A percentile compares a stretch with the other conserved stretches of the same genome.
These are phyloP conservation scores for Solanum chiquidenum DNA, from an alignment of 257 asterid genomes.

Conservation along the genomic window DNA sequence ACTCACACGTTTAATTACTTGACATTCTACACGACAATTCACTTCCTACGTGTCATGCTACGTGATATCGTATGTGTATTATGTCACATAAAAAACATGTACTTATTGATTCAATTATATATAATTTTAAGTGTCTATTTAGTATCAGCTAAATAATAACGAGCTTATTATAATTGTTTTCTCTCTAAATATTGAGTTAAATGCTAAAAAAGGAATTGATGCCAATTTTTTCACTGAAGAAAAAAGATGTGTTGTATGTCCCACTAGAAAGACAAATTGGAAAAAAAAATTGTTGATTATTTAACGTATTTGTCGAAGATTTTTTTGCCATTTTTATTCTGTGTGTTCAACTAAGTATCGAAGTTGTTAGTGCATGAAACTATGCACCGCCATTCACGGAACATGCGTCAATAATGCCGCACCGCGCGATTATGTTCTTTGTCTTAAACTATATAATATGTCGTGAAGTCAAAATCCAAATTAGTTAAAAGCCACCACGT, in stretches of 20 bases:
- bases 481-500: neutral
- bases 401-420: neutral
- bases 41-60: neutral
- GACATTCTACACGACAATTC: no score
- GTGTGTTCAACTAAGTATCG: neutral
- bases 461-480: neutral
- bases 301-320: neutral
- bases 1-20: no score
- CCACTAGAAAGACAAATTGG: neutral
- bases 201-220: neutral
- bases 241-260: neutral
- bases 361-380: neutral
- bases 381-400: conserved; percentile 13
- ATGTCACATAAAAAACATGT: neutral
- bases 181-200: neutral
- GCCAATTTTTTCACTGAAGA: no score
- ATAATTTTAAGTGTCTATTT: no score
- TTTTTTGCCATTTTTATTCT: neutral
- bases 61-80: no score
- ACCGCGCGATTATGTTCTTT: neutral
- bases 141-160: no score
- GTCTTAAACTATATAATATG: neutral
- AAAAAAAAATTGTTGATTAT: neutral
- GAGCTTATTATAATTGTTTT: no score
- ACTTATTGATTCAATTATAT: no score